These are phyloP conservation scores for Rhizomucor miehei DNA, from an alignment of 371 early-diverging fungal genomes.

Conservation along the genomic window DNA sequence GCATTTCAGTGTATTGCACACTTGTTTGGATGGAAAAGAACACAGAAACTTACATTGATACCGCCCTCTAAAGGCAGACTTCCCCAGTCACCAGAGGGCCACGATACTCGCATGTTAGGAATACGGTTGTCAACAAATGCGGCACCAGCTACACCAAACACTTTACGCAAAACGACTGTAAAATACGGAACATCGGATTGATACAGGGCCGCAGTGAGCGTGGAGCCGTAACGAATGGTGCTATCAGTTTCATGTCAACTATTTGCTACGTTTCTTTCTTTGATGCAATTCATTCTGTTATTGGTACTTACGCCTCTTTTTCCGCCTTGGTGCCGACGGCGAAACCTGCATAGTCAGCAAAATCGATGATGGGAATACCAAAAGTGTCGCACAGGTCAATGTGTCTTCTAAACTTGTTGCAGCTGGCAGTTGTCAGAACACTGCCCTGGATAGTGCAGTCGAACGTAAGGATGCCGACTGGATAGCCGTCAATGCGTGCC, in stretches of 20 bases:
- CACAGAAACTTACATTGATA: conserved; percentile 17
- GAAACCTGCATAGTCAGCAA: conserved; percentile 49
- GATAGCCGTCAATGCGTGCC: conserved; percentile 31
- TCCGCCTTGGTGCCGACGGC: conserved; percentile 42
- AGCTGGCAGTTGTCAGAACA: conserved; percentile 32
- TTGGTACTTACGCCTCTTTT: conserved; percentile 48
- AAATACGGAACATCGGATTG: conserved; percentile 46
- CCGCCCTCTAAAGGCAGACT: conserved; percentile 45
- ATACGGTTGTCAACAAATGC: conserved; percentile 45
- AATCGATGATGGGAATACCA: conserved; percentile 41
- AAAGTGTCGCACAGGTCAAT: conserved; percentile 46
- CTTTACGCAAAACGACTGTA: conserved; percentile 40
- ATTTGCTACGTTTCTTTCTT: background rate
- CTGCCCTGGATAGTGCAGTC: conserved; percentile 38
- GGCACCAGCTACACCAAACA: conserved; percentile 52
- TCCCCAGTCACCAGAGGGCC: conserved; percentile 49
- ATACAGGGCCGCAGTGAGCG: conserved; percentile 43
- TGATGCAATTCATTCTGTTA: no score
- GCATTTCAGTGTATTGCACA: no score
- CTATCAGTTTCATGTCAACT: conserved; percentile 10
- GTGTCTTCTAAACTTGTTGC: conserved; percentile 43
- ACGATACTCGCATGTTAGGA: conserved; percentile 42
- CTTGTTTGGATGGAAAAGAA: no score
- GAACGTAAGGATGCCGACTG: conserved; percentile 41
- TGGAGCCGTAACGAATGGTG: conserved; percentile 43